These are phyloP conservation scores for Colletotrichum phormii DNA, from an alignment of 2,329 filamentous ascomycete species.

Conservation along the genomic window DNA sequence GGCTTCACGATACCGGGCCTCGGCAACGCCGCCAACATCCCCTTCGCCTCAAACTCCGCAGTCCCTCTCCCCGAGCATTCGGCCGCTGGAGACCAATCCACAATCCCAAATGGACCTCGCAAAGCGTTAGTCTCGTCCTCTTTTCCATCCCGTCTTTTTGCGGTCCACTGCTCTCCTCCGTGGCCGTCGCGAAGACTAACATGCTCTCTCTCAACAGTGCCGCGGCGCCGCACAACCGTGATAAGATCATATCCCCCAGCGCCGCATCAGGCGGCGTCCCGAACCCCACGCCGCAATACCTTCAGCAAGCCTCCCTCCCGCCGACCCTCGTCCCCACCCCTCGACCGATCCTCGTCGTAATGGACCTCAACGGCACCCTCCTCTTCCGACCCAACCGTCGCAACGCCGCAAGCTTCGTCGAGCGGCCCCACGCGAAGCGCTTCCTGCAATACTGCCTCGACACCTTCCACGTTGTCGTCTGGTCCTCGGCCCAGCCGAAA, in stretches of 20 bases:
- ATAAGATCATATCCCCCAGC: slow-evolving; percentile 45
- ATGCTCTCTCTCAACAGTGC: neutral
- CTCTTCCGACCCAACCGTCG: slow-evolving; percentile 73
- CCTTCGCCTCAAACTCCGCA: neutral
- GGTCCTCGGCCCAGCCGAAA: slow-evolving; percentile 83
- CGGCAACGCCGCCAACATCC: slow-evolving; percentile 21
- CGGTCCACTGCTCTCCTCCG: neutral
- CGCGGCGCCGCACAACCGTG: slow-evolving; percentile 6
- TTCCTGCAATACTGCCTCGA: slow-evolving; percentile 82
- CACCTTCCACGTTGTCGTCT: slow-evolving; percentile 85
- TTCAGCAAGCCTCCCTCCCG: slow-evolving; percentile 61
- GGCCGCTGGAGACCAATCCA: neutral
- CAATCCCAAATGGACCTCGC: slow-evolving; percentile 1
- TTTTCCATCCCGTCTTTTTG: neutral
- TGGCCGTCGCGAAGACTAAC: neutral
- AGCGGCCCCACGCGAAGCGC: slow-evolving; percentile 73
- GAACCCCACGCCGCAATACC: slow-evolving; percentile 69
- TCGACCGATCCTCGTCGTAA: slow-evolving; percentile 79
- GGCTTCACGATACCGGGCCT: slow-evolving; percentile 34
- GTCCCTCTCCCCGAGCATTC: neutral
- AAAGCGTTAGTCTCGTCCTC: neutral
- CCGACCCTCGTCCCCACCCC: slow-evolving; percentile 57
- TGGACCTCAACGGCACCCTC: slow-evolving; percentile 95
- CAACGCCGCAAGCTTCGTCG: slow-evolving; percentile 63
- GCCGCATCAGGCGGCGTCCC: slow-evolving; percentile 69